Conservation (phyloP, 2,329 filamentous ascomycete genomes). For the Pestalotiopsis sp. region DNA sequence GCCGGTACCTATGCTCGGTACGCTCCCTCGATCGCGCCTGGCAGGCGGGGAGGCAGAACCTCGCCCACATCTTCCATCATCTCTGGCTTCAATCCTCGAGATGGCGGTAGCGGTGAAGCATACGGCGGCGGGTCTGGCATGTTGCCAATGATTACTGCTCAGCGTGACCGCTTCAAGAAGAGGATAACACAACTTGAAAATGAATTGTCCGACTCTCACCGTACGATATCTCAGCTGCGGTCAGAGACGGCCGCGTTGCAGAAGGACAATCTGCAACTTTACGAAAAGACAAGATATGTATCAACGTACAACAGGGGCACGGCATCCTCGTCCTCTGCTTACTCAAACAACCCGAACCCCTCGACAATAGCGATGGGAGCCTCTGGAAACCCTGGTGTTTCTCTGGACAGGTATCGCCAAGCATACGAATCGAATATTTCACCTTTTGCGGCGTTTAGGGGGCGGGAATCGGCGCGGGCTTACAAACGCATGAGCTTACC, state of each 20-base stretch:
- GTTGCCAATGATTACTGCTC: conserved; percentile 96
- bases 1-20: conserved; percentile 90
- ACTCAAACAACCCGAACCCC: conserved; percentile 72
- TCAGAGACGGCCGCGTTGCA: conserved; percentile 91
- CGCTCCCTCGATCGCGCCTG: conserved; percentile 62
- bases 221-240: conserved; percentile 80
- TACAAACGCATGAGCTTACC: conserved; percentile 93
- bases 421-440: conserved; percentile 96
- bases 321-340: conserved; percentile 65
- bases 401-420: conserved; percentile 83
- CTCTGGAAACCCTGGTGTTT: conserved; percentile 61
- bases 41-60: conserved; percentile 67
- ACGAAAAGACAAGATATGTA: conserved; percentile 96
- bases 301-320: conserved; percentile 85
- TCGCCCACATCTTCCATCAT: conserved; percentile 98
- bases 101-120: conserved; percentile 58
- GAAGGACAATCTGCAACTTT: conserved; percentile 93
- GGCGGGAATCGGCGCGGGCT: conserved; percentile 87
- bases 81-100: conserved; percentile 84
- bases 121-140: conserved; percentile 82
- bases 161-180: conserved; percentile 97
- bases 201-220: conserved; percentile 83
- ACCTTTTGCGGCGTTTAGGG: conserved; percentile 92
- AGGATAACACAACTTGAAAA: conserved; percentile 89
- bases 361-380: conserved; percentile 67